phyloP scores from a whole-genome alignment of 805 yeast genomes.

The Suhomyces faveliae region DNA sequence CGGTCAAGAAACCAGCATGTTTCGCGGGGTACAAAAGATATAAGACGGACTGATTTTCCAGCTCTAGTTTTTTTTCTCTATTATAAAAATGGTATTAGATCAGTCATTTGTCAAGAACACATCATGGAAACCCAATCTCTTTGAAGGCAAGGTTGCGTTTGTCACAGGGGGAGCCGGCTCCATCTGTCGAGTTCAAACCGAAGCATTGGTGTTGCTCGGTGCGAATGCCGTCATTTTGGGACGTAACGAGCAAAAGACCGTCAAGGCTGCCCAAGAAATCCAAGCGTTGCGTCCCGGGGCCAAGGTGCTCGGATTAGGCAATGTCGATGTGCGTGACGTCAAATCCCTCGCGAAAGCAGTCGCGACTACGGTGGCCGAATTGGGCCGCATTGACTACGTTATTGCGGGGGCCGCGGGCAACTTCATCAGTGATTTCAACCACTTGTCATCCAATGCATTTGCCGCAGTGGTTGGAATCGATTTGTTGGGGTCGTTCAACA shows the following conservation, averaged over 20 bases:
- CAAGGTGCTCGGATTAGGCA: conserved; percentile 22
- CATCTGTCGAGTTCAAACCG: conserved; percentile 29
- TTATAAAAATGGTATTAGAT: conserved; percentile 15
- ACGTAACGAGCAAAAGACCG: conserved; percentile 24
- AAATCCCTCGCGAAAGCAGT: conserved; percentile 23
- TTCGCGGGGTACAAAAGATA: not conserved
- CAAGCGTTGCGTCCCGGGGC: conserved; percentile 24
- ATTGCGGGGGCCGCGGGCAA: conserved; percentile 49
- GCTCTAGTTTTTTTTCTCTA: not conserved
- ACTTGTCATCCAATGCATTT: conserved; percentile 42
- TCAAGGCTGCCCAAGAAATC: conserved; percentile 22
- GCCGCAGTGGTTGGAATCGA: conserved; percentile 39
- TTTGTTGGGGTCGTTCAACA: conserved; percentile 41
- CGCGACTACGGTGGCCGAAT: conserved; percentile 23
- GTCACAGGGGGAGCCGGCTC: conserved; percentile 33
- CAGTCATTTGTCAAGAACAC: conserved; percentile 18
- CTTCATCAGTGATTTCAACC: conserved; percentile 42
- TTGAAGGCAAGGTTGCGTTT: conserved; percentile 30
- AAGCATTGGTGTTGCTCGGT: conserved; percentile 27
- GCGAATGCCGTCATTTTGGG: conserved; percentile 31
- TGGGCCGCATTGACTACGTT: conserved; percentile 43
- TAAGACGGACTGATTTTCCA: too few relatives aligned
- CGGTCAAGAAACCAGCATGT: too few relatives aligned
- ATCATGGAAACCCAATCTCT: conserved; percentile 25
- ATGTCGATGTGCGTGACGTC: conserved; percentile 25